Conservation (phyloP, 768 basidiomycete genomes). For the Dacryopinax primogenitus region DNA sequence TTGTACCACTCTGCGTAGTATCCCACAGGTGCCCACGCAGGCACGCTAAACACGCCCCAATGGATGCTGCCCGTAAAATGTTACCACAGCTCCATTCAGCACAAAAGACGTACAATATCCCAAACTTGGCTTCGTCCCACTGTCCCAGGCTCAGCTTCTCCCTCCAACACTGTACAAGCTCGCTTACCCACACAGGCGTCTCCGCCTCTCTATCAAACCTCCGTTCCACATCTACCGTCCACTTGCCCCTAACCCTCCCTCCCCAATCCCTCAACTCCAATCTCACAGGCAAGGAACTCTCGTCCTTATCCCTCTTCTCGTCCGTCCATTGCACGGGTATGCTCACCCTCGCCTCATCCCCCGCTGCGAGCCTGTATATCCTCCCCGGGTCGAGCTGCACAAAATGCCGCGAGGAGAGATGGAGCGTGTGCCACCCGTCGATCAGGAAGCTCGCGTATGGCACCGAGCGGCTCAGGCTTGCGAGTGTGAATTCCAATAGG, state of each 20-base stretch:
- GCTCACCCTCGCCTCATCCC: slow-evolving; percentile 40
- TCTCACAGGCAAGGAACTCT: slow-evolving; percentile 15
- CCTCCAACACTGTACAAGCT: neutral
- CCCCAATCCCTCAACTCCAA: slow-evolving; percentile 27
- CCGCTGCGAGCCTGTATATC: slow-evolving; percentile 37
- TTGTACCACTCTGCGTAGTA: slow-evolving; percentile 47
- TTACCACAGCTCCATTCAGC: neutral
- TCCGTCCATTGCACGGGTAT: slow-evolving; percentile 30
- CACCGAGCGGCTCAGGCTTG: slow-evolving; percentile 36
- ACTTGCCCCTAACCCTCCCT: slow-evolving; percentile 30
- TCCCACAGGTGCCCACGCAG: slow-evolving; percentile 19
- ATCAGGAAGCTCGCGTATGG: slow-evolving; percentile 27
- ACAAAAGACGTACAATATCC: slow-evolving; percentile 37
- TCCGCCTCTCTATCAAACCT: slow-evolving; percentile 35
- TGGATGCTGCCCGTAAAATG: slow-evolving; percentile 30
- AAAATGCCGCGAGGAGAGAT: slow-evolving; percentile 21
- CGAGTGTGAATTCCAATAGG: slow-evolving; percentile 38
- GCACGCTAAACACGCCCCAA: slow-evolving; percentile 27
- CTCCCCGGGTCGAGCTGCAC: slow-evolving; percentile 34
- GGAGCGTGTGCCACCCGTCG: slow-evolving; percentile 14
- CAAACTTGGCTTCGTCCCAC: slow-evolving; percentile 44
- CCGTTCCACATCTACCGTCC: slow-evolving; percentile 31
- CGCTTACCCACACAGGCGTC: slow-evolving; percentile 41
- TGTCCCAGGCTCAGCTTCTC: slow-evolving; percentile 16
- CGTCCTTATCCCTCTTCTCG: slow-evolving; percentile 22